A percentile compares a stretch with the other conserved stretches of the same genome.
These are phyloP conservation scores for Fusarium brachygibbosum DNA, from an alignment of 2,329 filamentous ascomycete species.

Conservation along the genomic window DNA sequence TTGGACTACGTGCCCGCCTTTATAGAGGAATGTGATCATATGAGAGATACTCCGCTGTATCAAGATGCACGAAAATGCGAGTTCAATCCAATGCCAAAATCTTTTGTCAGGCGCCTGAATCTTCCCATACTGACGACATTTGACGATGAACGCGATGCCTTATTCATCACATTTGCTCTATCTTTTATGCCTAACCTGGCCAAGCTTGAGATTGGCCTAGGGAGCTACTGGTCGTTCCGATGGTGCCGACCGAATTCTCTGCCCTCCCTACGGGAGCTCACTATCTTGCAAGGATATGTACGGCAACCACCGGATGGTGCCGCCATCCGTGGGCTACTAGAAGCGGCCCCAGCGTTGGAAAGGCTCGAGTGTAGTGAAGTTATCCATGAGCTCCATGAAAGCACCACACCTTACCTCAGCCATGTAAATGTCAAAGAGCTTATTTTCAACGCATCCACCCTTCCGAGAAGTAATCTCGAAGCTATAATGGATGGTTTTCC, in stretches of 20 bases:
- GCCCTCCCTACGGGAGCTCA: neutral
- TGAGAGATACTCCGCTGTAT: neutral
- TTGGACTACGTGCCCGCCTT: neutral
- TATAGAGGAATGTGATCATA: neutral
- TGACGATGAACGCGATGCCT: neutral
- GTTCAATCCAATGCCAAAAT: neutral
- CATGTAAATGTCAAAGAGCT: conserved; percentile 1
- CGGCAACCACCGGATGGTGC: accelerated
- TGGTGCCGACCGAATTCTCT: neutral
- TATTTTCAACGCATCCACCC: neutral
- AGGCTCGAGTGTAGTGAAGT: neutral
- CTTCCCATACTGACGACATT: neutral
- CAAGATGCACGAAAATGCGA: neutral
- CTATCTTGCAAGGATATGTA: neutral
- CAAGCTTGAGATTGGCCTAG: neutral
- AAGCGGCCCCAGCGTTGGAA: neutral
- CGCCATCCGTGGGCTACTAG: neutral
- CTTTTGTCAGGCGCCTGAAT: neutral
- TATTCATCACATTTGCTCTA: neutral
- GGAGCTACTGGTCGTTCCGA: accelerated
- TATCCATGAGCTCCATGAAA: neutral
- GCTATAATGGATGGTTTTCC: neutral
- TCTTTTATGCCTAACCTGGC: neutral
- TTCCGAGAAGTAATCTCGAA: neutral
- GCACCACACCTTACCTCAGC: neutral